A percentile compares a stretch with the other conserved stretches of the same genome.
phyloP scores from a whole-genome alignment of 169 alveolate genomes.

The Cryptosporidium viatorum region DNA sequence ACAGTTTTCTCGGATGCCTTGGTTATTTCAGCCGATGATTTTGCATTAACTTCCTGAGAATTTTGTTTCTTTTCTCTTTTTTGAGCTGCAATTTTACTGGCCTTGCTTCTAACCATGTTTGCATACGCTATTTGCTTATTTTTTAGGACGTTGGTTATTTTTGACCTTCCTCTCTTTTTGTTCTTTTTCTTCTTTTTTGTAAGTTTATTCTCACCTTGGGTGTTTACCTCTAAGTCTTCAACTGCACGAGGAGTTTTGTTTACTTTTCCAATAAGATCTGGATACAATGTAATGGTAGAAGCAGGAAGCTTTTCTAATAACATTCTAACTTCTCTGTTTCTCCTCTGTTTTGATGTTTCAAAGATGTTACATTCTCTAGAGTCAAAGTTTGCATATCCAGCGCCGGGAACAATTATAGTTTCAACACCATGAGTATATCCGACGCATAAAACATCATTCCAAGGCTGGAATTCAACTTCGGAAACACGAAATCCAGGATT shows the following conservation, averaged over 20 bases:
- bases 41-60: neutral
- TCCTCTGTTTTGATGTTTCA: conserved; percentile 86
- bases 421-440: conserved; percentile 90
- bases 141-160: conserved; percentile 20
- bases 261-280: conserved; percentile 88
- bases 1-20: neutral
- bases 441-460: conserved; percentile 94
- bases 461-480: conserved; percentile 90
- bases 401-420: conserved; percentile 93
- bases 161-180: conserved; percentile 67
- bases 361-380: conserved; percentile 89
- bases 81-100: conserved; percentile 16
- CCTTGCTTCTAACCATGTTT: conserved; percentile 47
- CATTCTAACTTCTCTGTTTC: conserved; percentile 90
- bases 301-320: conserved; percentile 93
- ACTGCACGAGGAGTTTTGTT: conserved; percentile 86
- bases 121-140: conserved; percentile 48
- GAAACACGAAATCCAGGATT: conserved; percentile 79
- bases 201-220: conserved; percentile 69
- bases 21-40: neutral
- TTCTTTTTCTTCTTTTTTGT: conserved; percentile 30
- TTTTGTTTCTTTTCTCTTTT: conserved; percentile 25
- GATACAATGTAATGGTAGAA: conserved; percentile 89
- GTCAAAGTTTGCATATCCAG: conserved; percentile 94
- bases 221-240: conserved; percentile 81